Evolutionary conservation across 2,329 filamentous ascomycete species (phyloP).

Genomic region (Fusarium tricinctum): DNA sequence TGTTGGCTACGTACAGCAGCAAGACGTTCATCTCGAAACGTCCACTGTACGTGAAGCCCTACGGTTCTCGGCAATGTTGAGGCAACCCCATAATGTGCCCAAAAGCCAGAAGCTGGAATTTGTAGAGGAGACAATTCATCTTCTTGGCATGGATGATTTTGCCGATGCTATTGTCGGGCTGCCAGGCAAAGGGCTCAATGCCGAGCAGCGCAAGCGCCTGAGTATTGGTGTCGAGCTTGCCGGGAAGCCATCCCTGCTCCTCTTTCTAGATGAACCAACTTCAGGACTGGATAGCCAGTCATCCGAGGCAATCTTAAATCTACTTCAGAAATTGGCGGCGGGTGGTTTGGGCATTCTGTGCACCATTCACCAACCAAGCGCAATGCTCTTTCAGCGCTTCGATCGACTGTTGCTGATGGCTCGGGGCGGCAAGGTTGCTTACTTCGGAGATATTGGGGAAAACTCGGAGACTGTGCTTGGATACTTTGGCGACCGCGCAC

Average conservation of each 20-base stretch:
- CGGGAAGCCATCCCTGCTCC: slow-evolving; percentile 68
- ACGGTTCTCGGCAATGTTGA: slow-evolving; percentile 67
- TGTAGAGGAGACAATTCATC: slow-evolving; percentile 71
- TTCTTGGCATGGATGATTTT: slow-evolving; percentile 76
- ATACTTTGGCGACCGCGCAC: slow-evolving; percentile 73
- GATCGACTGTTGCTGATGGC: slow-evolving; percentile 75
- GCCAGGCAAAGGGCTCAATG: slow-evolving; percentile 71
- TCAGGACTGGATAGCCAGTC: slow-evolving; percentile 16
- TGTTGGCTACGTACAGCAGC: slow-evolving; percentile 15
- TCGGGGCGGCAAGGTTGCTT: slow-evolving; percentile 74
- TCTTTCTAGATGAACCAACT: slow-evolving; percentile 74
- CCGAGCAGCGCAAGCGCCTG: slow-evolving; percentile 72
- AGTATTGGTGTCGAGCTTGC: slow-evolving; percentile 72
- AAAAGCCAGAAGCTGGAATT: slow-evolving; percentile 69
- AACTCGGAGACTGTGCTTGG: slow-evolving; percentile 68
- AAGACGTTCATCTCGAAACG: slow-evolving; percentile 63
- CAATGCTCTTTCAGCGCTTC: slow-evolving; percentile 67
- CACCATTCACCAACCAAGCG: slow-evolving; percentile 70
- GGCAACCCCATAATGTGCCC: slow-evolving; percentile 63
- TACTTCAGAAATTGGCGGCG: background rate
- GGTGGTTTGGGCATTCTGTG: slow-evolving; percentile 61
- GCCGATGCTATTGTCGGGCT: slow-evolving; percentile 75
- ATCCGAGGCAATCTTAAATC: slow-evolving; percentile 7
- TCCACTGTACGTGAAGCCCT: slow-evolving; percentile 68
- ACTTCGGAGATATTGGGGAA: slow-evolving; percentile 76